These are phyloP conservation scores for Erigeron canadensis DNA, from an alignment of 129 eudicot species.

Conservation along the genomic window DNA sequence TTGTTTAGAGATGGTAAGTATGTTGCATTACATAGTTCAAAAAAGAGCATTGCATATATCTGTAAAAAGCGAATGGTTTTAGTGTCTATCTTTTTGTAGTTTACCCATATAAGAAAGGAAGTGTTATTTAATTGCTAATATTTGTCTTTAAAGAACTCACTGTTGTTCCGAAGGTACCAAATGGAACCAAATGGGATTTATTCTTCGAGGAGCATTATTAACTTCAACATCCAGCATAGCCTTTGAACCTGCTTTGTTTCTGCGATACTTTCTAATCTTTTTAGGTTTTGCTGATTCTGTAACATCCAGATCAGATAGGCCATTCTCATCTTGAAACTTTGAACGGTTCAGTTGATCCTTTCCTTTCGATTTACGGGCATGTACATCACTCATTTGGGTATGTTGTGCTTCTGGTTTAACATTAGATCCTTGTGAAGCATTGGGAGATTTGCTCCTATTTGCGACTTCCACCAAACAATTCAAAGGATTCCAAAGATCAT, in stretches of 20 bases:
- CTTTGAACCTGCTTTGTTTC: constrained; percentile 53
- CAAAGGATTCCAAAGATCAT: constrained; percentile 71
- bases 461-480: constrained; percentile 80
- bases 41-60: background rate
- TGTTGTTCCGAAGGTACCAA: constrained; percentile 61
- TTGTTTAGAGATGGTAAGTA: background rate
- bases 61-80: background rate
- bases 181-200: constrained; percentile 71
- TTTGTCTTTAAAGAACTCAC: constrained; percentile 41
- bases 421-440: constrained; percentile 52
- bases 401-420: constrained; percentile 43
- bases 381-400: constrained; percentile 43
- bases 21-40: constrained; percentile 2
- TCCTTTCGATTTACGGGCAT: constrained; percentile 43
- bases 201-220: constrained; percentile 35
- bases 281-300: constrained; percentile 59
- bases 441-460: constrained; percentile 69
- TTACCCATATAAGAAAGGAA: background rate
- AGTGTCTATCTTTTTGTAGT: background rate
- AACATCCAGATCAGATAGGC: constrained; percentile 38
- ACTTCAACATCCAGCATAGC: constrained; percentile 51
- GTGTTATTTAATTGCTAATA: background rate
- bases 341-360: constrained; percentile 43
- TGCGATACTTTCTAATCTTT: constrained; percentile 48
- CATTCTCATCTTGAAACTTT: constrained; percentile 61